A percentile compares a stretch with the other conserved stretches of the same genome.
phyloP scores from a whole-genome alignment of 1,284 basidiomycete species.

The Stygiomarasmius scandens region DNA sequence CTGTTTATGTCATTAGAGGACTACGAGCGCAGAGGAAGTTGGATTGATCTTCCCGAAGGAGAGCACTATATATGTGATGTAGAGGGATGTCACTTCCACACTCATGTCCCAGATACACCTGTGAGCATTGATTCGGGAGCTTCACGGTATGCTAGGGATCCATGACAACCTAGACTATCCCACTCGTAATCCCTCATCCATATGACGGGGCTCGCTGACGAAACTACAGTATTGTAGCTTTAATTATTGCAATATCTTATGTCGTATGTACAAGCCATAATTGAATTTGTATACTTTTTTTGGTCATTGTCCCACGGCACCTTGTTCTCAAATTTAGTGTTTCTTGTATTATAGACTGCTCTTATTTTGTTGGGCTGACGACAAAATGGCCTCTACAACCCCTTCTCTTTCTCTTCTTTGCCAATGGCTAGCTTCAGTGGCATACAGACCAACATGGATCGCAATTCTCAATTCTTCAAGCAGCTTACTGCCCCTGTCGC shows the following conservation, averaged over 20 bases:
- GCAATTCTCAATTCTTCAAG: constrained; percentile 11
- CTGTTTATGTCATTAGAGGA: constrained; percentile 43
- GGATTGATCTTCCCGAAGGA: constrained; percentile 37
- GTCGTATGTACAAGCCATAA: not conserved
- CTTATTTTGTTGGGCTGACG: too few relatives aligned
- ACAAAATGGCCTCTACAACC: not conserved
- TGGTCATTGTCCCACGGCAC: too few relatives aligned
- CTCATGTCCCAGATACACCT: not conserved
- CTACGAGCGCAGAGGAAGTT: constrained; percentile 51
- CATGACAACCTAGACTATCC: not conserved
- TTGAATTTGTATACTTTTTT: too few relatives aligned
- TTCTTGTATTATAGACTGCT: not conserved
- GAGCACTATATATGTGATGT: constrained; percentile 11
- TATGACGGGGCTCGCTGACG: too few relatives aligned
- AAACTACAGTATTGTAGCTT: not conserved
- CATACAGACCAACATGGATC: constrained; percentile 3
- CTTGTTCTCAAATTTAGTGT: not conserved
- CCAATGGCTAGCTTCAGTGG: not conserved
- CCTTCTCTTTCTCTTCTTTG: not conserved
- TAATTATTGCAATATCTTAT: not conserved
- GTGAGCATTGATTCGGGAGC: not conserved
- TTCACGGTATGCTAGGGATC: not conserved
- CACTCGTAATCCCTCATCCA: too few relatives aligned
- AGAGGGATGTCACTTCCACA: constrained; percentile 15
- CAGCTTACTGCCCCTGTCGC: constrained; percentile 4